A percentile compares a stretch with the other conserved stretches of the same genome.
These are phyloP conservation scores for Ophiostoma ulmi DNA, from an alignment of 2,329 filamentous ascomycete species.

Conservation along the genomic window DNA sequence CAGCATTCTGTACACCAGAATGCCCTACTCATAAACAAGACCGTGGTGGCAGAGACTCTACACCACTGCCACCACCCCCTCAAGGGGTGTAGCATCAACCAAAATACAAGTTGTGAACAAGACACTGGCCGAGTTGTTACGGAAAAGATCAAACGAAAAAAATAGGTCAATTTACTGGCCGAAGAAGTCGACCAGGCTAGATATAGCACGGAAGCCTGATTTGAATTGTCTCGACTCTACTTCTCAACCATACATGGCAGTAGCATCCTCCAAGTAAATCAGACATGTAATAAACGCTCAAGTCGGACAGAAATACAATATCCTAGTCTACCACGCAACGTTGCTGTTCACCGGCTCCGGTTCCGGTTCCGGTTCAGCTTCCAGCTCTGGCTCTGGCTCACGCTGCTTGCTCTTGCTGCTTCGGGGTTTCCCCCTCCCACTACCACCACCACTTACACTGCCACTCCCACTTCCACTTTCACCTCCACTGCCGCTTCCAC, in stretches of 20 bases:
- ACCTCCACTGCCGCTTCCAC: not conserved
- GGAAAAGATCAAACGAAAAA: not conserved
- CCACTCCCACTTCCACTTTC: not conserved
- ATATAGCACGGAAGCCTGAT: not conserved
- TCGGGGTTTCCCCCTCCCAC: not conserved
- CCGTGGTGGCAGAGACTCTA: too few species aligned
- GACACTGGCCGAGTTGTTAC: too few species aligned
- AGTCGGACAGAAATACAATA: not conserved
- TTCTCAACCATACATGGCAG: not conserved
- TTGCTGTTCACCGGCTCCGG: not conserved
- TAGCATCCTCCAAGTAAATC: not conserved
- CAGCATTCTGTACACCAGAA: too few species aligned
- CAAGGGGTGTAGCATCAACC: too few species aligned
- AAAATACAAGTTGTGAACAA: too few species aligned
- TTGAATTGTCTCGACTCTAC: not conserved
- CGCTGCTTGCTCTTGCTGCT: not conserved
- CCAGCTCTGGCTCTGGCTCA: not conserved
- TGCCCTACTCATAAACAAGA: too few species aligned
- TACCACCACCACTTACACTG: not conserved
- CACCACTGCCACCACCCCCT: too few species aligned
- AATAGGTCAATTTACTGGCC: not conserved
- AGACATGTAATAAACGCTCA: not conserved
- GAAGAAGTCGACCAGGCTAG: not conserved
- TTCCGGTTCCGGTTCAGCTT: not conserved
- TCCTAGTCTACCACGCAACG: not conserved